phyloP scores from a whole-genome alignment of 768 basidiomycete genomes.

The Cytidiella melzeri region DNA sequence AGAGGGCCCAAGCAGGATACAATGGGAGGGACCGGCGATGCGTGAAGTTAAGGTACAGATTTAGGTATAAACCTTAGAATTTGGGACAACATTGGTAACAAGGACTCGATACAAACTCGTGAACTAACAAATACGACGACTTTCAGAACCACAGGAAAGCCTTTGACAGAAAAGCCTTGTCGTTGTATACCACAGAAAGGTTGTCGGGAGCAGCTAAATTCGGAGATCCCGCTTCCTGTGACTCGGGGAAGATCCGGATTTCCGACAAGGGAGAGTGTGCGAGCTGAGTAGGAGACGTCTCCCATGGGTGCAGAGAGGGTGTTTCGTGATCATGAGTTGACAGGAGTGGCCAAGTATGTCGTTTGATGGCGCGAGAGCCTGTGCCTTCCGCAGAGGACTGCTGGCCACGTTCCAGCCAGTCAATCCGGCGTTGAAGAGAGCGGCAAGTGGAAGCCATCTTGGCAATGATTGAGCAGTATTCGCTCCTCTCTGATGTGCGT shows the following conservation, averaged over 20 bases:
- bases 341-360: not conserved
- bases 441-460: constrained; percentile 4
- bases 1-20: not conserved
- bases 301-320: not conserved
- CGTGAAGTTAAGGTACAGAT: not conserved
- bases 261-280: too few relatives aligned
- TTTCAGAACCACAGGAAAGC: not conserved
- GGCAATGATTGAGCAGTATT: not conserved
- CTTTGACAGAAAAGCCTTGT: not conserved
- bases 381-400: not conserved
- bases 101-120: not conserved
- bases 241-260: too few relatives aligned
- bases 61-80: not conserved
- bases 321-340: not conserved
- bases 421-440: not conserved
- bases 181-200: too few relatives aligned
- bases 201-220: too few relatives aligned
- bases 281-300: not conserved
- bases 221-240: too few relatives aligned
- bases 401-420: not conserved
- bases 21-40: not conserved
- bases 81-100: not conserved
- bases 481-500: not conserved
- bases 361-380: not conserved
- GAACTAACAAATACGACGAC: not conserved